A percentile compares a stretch with the other conserved stretches of the same genome.
These are phyloP conservation scores for Ajuga chamaepitys DNA, from an alignment of 257 asterid species.

Conservation along the genomic window DNA sequence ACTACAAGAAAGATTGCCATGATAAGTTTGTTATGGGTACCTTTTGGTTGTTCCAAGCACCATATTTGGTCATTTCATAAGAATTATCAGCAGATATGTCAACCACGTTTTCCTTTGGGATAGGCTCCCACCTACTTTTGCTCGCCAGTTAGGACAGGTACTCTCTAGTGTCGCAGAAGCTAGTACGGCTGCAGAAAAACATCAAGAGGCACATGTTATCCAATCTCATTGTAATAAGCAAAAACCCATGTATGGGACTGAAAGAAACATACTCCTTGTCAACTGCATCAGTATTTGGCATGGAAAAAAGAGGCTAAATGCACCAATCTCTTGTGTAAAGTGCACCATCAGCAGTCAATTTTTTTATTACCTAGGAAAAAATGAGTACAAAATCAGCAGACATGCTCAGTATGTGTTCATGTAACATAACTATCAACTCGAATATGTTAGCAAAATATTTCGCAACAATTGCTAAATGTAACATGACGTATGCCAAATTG, in stretches of 20 bases:
- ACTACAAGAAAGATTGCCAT: too few species aligned
- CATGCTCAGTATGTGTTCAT: not conserved
- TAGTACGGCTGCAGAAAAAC: conserved; percentile 41
- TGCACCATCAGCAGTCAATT: conserved; percentile 81
- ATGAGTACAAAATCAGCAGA: conserved; percentile 11
- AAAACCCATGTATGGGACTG: conserved; percentile 5
- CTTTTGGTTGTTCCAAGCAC: conserved; percentile 77
- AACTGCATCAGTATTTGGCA: conserved; percentile 46
- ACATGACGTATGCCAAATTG: too few species aligned
- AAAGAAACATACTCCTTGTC: conserved; percentile 54
- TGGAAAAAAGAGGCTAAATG: conserved; percentile 74
- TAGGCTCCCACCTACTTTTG: conserved; percentile 99
- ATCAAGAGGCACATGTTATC: conserved; percentile 14
- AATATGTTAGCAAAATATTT: too few species aligned
- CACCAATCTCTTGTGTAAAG: conserved; percentile 83
- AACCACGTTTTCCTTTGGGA: conserved; percentile 53
- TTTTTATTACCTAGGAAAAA: conserved; percentile 62
- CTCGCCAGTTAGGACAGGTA: conserved; percentile 75
- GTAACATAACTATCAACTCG: conserved; percentile 6
- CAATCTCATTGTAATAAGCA: not conserved
- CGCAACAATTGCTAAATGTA: too few species aligned
- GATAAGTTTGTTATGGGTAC: conserved; percentile 28
- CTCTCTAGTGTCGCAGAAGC: conserved; percentile 40
- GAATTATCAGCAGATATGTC: conserved; percentile 41
- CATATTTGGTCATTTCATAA: conserved; percentile 41